Evolutionary conservation across 1,284 basidiomycete genomes (phyloP), one percentile per base, ranked within the genome.

Genomic region (Tremellales sp.): DNA sequence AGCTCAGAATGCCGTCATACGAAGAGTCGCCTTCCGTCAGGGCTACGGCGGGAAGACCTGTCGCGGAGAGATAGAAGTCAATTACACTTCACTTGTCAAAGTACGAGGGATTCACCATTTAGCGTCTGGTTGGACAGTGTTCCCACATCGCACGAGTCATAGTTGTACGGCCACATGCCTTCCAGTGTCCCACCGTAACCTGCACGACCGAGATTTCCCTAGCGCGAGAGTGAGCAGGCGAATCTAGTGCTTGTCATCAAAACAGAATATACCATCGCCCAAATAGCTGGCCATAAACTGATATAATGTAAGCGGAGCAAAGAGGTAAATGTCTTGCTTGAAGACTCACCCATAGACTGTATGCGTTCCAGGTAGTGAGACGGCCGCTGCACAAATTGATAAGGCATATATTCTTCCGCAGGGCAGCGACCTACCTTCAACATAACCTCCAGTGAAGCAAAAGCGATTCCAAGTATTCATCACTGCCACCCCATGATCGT

Each of bases 391-490:
- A 37, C n/a, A 36, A 42, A n/a, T 34, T 31, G 56, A 47, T 25
- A 53, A 38, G 21, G 14, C 9, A 8, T 48, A 45, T 14, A 27
- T 6, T 16, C 9, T 9, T 28, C 22, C 4, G 24, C 7, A n/a
- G 41, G 27, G 22, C 22, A 8, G 22, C 10, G 5, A 28, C 44
- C 18, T 16, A 14, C 84, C 81, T 67, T 93, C 89, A 47, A 97
- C 77, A 65, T 91, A 91, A 1, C 91, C 66, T 9, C 68, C 93
- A 3, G 85, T 94, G 71, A 94, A 97, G 74, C 93, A 95, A 52
- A 97, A 74, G 68, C 91, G 87, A 73, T 93, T 94, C 91, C 91
- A 94, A 34, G 68, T 72, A 38, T 67, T 60, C 35, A 58, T 75
- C 79, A 59, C 56, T 63, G 40, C 6, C 25, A 1, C 29, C 10